Evolutionary conservation across 768 basidiomycete genomes (phyloP).

Genomic region (Sporobolomyces phaffii): DNA sequence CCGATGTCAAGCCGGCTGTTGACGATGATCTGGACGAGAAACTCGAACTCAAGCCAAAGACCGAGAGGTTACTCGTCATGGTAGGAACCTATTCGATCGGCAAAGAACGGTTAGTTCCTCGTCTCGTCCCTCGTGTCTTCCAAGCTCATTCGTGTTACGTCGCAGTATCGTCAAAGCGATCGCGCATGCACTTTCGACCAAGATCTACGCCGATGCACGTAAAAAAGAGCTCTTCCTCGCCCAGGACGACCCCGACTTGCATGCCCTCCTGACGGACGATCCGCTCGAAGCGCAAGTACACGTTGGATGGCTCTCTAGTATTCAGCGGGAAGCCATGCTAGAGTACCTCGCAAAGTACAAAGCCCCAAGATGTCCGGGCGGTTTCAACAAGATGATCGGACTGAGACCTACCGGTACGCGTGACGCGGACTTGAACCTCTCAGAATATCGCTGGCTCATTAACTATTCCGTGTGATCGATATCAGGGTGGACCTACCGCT

Average conservation of each 20-base stretch:
- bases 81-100: slow-evolving; percentile 86
- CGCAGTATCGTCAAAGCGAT: slow-evolving; percentile 56
- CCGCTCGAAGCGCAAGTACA: slow-evolving; percentile 75
- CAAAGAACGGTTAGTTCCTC: slow-evolving; percentile 64
- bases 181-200: slow-evolving; percentile 69
- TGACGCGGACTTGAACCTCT: too few relatives aligned
- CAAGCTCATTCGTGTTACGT: too few relatives aligned
- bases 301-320: slow-evolving; percentile 66
- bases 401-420: slow-evolving; percentile 81
- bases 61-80: slow-evolving; percentile 38
- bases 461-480: too few relatives aligned
- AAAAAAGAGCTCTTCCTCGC: slow-evolving; percentile 78
- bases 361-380: slow-evolving; percentile 11
- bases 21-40: not conserved
- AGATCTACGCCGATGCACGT: slow-evolving; percentile 80
- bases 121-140: too few relatives aligned
- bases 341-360: slow-evolving; percentile 60
- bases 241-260: slow-evolving; percentile 74
- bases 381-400: slow-evolving; percentile 54
- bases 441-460: too few relatives aligned
- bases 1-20: slow-evolving; percentile 10
- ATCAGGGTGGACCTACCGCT: slow-evolving; percentile 48
- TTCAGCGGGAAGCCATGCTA: slow-evolving; percentile 70
- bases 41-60: slow-evolving; percentile 28
- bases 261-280: slow-evolving; percentile 67